phyloP scores from a whole-genome alignment of 306 rosid species.

The cucumber (Cucumis sativus) region Cucumber_9930_V3 NC_026656.2:12412501-12413000 shows the following conservation, averaged over 20 bases:
- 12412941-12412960: neutral
- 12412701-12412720: neutral
- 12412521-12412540: slow-evolving; percentile 71
- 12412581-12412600: neutral
- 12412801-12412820: slow-evolving; percentile 80
- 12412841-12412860: slow-evolving; percentile 71
- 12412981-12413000: neutral
- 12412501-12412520: slow-evolving; percentile 51
- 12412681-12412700: neutral
- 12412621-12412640: neutral
- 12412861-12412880: slow-evolving; percentile 72
- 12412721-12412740: neutral
- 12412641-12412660: neutral
- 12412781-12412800: slow-evolving; percentile 45
- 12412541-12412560: slow-evolving; percentile 18
- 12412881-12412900: neutral
- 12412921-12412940: neutral
- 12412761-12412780: slow-evolving; percentile 39
- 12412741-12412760: neutral
- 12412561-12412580: neutral
- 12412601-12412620: neutral
- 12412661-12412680: neutral
- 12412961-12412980: neutral
- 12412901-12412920: neutral
- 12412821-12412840: slow-evolving; percentile 52